Base-by-base conservation (phyloP, 73 alveolate genomes). In the Symbiodinium natans region DNA sequence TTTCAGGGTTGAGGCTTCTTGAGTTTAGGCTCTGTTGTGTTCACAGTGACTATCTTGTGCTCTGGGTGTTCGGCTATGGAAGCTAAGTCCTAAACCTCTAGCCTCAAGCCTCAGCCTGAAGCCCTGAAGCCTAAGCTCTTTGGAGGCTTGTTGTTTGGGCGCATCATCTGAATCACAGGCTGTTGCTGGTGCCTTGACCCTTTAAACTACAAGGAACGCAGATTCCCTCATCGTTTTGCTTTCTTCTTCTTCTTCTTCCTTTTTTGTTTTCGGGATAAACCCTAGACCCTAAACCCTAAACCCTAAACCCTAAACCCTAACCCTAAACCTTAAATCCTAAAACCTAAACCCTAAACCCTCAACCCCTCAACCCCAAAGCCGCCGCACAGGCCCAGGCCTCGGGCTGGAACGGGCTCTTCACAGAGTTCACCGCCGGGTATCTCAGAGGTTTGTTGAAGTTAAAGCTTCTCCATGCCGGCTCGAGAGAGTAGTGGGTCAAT, bases 401-500 rank as follows among this genome's bases (percentile, higher is more conserved):
- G 8, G 95, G 95, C 31, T 88, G 95, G 95, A 88, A 88, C 10
- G 95, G 95, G 38, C 95, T 88, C 86, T 88, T 88, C 56, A 11
- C 95, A 36, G 95, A 88, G 95, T 88, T 88, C 86, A 88, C 95
- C 29, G 95, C 43, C 90, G 59, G 17, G 90, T 21, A 52, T n/a
- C n/a, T n/a, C n/a, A n/a, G n/a, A n/a, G n/a, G n/a, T n/a, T n/a
- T n/a, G n/a, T n/a, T n/a, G n/a, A n/a, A n/a, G n/a, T n/a, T n/a
- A n/a, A n/a, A n/a, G n/a, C n/a, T n/a, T n/a, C n/a, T n/a, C n/a
- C n/a, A n/a, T n/a, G n/a, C n/a, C n/a, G n/a, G n/a, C n/a, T n/a
- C n/a, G n/a, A n/a, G n/a, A n/a, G n/a, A n/a, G n/a, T n/a, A n/a
- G n/a, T n/a, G n/a, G n/a, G n/a, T n/a, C n/a, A n/a, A n/a, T n/a